Evolutionary conservation across 768 basidiomycete species (phyloP), one percentile per base, ranked within the genome.

Genomic region (Pisolithus marmoratus): DNA sequence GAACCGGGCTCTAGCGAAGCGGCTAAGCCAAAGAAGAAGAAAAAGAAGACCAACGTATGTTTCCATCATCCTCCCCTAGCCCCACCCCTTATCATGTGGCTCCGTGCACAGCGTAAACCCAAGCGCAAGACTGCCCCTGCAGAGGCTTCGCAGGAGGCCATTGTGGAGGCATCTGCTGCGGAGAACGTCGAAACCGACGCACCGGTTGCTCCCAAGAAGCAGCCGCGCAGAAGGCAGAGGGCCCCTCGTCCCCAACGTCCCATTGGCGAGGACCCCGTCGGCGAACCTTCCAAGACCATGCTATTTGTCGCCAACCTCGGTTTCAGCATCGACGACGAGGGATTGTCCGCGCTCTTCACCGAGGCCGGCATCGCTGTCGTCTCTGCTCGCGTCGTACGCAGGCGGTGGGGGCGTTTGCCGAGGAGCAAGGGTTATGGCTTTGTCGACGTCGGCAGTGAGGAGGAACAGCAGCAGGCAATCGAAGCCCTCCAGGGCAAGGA

Each of bases 291-390:
- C 66, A 87, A 87, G 76, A 87, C 79, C 52, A 83, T 90, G 73
- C 78, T 97, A 59, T 97, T 97, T 63, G 94, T 97, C 60, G 95
- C 94, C 74, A 98, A 98, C 76, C 91, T 98, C 54, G 91, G 93
- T 42, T 98, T 97, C 82, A 84, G 73, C 68, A 82, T 97, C 57
- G 90, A 91, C 53, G 94, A 98, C 65, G 86, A 76, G 27, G 85
- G 79, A 49, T 84, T 99, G 58, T 66, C 79, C 24, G 73, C 82
- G 42, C 76, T 96, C 61, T 98, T 99, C 78, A 87, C 83, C 48
- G 88, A 91, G 57, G 90, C 85, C 22, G 90, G 82, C 57, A 84
- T 96, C 73, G 74, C 71, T 38, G 89, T 95, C 58, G 75, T 79
- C 64, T 87, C 87, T 59, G 94, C 94, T 55, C 90, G 90, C 58